Evolutionary conservation across 1,139 yeast species (phyloP), one percentile per base, ranked within the genome.

Genomic region (Suhomyces choctaworum): DNA sequence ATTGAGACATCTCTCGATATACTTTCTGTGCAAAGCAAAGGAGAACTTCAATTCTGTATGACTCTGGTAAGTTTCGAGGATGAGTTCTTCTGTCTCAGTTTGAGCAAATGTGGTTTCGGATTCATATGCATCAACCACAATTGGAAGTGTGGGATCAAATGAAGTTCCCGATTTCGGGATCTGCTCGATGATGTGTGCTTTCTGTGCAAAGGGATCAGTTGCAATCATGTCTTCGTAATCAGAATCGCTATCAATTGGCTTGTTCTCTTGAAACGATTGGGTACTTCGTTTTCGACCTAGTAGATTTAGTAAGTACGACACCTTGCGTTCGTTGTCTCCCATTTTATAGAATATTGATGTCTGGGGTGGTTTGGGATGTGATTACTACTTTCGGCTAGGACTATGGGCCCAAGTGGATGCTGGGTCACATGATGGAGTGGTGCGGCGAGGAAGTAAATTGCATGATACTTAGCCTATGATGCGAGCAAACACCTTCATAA

Each of bases 1-100:
- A 14, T 42, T 47, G 16, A 85, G 60, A 29, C 70, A 66, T 16
- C 33, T 39, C 19, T 42, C 39, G 7, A 53, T 31, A 35, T 50
- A 60, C 5, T 28, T 28, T n/a, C 41, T 27, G 38, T 57, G 63
- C 7, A 25, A 9, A 6, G 45, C 44, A 10, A 24, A 27, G 23
- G 31, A 24, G 16, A 51, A 47, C 8, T 33, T 25, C 15, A 42
- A 31, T 3, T 27, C 29, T 0, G 41, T 37, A 22, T 41, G 25
- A n/a, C 19, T 27, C 22, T 37, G 34, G 31, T 36, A 47, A 7
- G 41, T 21, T n/a, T 41, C 38, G 14, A 48, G 32, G 5, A 48
- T 39, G 7, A 32, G 27, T 9, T 43, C 37, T 27, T 47, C 52
- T 2, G 49, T 43, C 4, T 37, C 40, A 8, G 32, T 38, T 25